Conservation (phyloP, 345 rosid genomes). For the Turritis glabra region DNA sequence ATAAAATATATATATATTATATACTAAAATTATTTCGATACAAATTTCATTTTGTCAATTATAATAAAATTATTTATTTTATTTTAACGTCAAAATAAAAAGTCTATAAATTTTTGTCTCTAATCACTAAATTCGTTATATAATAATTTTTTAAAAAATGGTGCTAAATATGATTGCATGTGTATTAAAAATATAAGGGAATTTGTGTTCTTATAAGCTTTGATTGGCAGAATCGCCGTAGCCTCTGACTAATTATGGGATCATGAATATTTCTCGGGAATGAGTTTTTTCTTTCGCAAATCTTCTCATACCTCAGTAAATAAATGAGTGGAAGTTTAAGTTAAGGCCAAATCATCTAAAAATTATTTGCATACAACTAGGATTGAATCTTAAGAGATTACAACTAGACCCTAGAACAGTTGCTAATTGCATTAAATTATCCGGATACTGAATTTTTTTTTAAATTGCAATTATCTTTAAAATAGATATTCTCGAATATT, state of each 20-base stretch:
- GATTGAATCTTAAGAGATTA: too few relatives aligned
- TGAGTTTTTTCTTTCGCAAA: neutral
- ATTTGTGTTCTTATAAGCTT: neutral
- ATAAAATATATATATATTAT: too few relatives aligned
- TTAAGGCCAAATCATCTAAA: slow-evolving; percentile 4
- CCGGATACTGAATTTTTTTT: neutral
- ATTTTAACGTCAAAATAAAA: too few relatives aligned
- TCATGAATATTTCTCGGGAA: slow-evolving; percentile 22
- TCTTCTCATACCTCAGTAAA: neutral
- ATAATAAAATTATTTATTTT: too few relatives aligned
- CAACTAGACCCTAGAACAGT: neutral
- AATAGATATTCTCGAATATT: neutral
- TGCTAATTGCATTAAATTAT: neutral
- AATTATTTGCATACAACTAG: neutral
- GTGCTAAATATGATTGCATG: neutral
- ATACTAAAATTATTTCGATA: too few relatives aligned
- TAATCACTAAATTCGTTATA: too few relatives aligned
- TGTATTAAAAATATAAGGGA: neutral
- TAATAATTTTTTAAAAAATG: too few relatives aligned
- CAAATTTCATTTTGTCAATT: too few relatives aligned
- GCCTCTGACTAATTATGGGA: slow-evolving; percentile 25
- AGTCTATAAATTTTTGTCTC: too few relatives aligned
- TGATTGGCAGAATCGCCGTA: slow-evolving; percentile 22
- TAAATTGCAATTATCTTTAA: neutral
- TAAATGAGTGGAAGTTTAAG: neutral